Conservation (phyloP, 345 rosid genomes). For the Citrus sinensis region DNA sequence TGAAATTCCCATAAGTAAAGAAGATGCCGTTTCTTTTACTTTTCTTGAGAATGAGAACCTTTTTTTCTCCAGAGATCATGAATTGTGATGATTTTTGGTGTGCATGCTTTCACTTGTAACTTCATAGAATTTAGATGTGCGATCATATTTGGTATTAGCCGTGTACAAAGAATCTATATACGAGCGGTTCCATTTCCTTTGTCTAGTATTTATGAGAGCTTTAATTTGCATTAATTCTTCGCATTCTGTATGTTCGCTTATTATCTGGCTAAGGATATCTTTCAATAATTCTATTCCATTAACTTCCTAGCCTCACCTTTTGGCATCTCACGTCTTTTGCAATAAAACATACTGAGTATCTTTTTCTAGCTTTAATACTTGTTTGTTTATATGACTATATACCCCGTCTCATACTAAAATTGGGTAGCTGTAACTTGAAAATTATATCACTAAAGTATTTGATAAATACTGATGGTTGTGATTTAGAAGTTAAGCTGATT, state of each 20-base stretch:
- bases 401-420: too few species aligned
- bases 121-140: neutral
- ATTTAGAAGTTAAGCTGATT: too few species aligned
- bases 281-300: neutral
- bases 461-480: rapidly evolving
- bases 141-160: neutral
- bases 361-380: neutral
- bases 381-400: too few species aligned
- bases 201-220: neutral
- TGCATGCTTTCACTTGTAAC: neutral
- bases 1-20: neutral
- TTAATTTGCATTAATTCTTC: neutral
- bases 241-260: neutral
- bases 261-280: neutral
- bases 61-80: neutral
- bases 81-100: neutral
- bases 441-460: too few species aligned
- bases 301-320: neutral
- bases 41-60: slow-evolving; percentile 11
- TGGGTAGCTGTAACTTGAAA: too few species aligned
- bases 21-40: slow-evolving; percentile 1
- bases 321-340: neutral
- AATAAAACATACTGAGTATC: neutral
- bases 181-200: neutral
- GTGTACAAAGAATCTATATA: neutral